Evolutionary conservation across 768 basidiomycete species (phyloP), one percentile per base, ranked within the genome.

Genomic region (Arthromyces matolae): DNA sequence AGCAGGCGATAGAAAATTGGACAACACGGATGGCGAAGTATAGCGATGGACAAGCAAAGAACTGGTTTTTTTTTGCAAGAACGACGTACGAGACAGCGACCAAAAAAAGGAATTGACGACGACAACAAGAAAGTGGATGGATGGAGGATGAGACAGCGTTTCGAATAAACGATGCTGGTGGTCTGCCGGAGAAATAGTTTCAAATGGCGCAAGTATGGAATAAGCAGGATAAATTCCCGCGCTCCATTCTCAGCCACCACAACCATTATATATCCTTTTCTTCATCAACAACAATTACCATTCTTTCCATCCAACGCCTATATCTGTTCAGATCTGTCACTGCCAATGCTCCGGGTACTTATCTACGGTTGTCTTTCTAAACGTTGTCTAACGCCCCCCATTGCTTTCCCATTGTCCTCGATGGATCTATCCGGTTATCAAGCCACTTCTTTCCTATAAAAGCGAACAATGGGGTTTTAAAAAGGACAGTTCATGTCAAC

Each of bases 11-110:
- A 48, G 27, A 52, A n/a, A 58, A 43, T 48, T 18, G 50, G 50
- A 55, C 38, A 61, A 52, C 56, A 49, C 56, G 42, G 43, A 49
- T 49, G 22, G 46, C 52, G 50, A 52, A 41, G 45, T 49, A 48
- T 52, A 60, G 57, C 54, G 59, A 60, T 50, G 54, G 42, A 52
- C 59, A 66, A 70, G 61, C 62, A 56, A 65, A 63, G 45, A 67
- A 66, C 60, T 61, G 60, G n/a, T n/a, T n/a, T n/a, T n/a, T n/a
- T n/a, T 45, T 53, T 68, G 64, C 66, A 63, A 70, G 64, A 60
- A 67, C 59, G 65, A 68, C 51, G 50, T 61, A 69, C 65, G 57
- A 62, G 66, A 68, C 65, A 70, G 66, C 66, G 64, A 70, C 55
- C 46, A 56, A 61, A 61, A 49, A 61, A 53, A 65, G n/a, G 49